A percentile compares a stretch with the other conserved stretches of the same genome.
Evolutionary conservation across 176 grass and related monocot species (phyloP).

Genomic region (Hsuehochloa calcarea): DNA sequence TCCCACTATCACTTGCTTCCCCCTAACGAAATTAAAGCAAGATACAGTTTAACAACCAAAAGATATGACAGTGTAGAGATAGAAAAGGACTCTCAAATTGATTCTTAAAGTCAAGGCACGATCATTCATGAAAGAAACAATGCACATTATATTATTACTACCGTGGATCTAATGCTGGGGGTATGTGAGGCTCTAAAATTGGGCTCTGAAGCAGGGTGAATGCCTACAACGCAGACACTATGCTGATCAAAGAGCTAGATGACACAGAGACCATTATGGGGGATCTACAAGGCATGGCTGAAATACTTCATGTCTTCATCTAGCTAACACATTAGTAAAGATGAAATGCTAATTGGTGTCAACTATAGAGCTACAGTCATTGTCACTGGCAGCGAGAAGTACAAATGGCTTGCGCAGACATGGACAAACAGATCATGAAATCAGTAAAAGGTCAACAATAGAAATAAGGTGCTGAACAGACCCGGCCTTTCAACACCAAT

Average conservation of each 20-base stretch:
- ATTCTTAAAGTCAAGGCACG: background rate
- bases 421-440: slow-evolving; percentile 16
- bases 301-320: slow-evolving; percentile 8
- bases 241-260: background rate
- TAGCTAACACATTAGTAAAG: background rate
- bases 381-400: slow-evolving; percentile 4
- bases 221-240: background rate
- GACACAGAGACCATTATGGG: background rate
- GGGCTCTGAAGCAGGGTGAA: background rate
- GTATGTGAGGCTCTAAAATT: background rate
- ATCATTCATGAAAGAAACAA: slow-evolving; percentile 26
- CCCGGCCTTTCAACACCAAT: background rate
- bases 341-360: slow-evolving; percentile 2
- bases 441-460: background rate
- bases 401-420: background rate
- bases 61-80: slow-evolving; percentile 25
- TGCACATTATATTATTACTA: background rate
- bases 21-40: slow-evolving; percentile 61
- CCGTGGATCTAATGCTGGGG: background rate
- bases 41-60: slow-evolving; percentile 46
- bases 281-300: background rate
- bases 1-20: slow-evolving; percentile 78
- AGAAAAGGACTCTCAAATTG: slow-evolving; percentile 23
- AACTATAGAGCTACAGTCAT: background rate
- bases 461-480: slow-evolving; percentile 4